Base-by-base conservation (phyloP, 345 rosid species). In the Euphorbia pulcherrima region DNA sequence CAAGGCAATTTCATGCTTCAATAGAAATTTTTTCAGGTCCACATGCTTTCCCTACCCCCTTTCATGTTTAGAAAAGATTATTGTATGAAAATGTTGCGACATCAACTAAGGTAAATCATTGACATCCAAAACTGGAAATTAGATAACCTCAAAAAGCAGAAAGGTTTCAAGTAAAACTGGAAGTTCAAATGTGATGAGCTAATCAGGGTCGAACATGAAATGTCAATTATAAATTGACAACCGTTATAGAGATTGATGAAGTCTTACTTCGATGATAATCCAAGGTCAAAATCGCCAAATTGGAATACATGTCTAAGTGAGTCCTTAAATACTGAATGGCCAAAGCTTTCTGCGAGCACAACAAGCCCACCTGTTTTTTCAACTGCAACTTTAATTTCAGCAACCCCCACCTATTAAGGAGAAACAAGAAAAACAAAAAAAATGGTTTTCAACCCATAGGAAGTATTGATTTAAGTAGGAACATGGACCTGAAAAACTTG, bases 321-420 rank as follows among this genome's bases (percentile, higher is more conserved):
- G 71, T 91, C 89, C 82, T 80, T 91, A 75, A 89, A 91, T 52
- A 94, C 97, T 26, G 95, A 80, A 75, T 91, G 97, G 65, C 95
- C 97, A 84, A 94, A 94, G 82, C 99, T 94, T 83, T 94, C 99
- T 55, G 99, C 90, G 79, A 94, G 99, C 81, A 91, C 96, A 57
- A 94, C 92, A 75, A 91, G 86, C 16, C 99, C 99, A 60, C 99
- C 97, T 24, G 97, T 89, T 83, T 80, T 83, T 79, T 94, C 99
- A 58, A 94, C 86, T 28, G 92, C 92, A 75, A 94, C 89, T 89
- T 84, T 91, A 59, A 94, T 85, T 83, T 94, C 99, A 52, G 96
- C 92, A 77, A 94, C 81, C 55, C 99, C 99, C 39, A 94, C 96
- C 99, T 91, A 78, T 62, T 40, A 74, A 68, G 18, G 16, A 53